Conservation (phyloP, 2,329 filamentous ascomycete species). For the Claviceps pazoutovae region DNA sequence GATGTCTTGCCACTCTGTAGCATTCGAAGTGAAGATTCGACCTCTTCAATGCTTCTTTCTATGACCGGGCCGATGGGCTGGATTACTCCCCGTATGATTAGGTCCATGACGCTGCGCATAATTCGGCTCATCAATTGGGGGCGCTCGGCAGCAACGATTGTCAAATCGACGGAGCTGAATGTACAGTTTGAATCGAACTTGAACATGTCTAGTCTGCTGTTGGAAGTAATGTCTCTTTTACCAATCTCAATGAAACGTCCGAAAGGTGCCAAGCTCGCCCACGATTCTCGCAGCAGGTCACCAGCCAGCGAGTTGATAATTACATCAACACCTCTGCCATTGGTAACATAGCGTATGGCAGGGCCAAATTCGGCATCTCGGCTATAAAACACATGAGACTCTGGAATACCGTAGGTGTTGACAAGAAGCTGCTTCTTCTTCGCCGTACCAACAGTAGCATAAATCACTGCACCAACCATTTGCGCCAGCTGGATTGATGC, state of each 20-base stretch:
- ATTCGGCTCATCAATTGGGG: slow-evolving; percentile 18
- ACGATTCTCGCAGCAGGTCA: slow-evolving; percentile 23
- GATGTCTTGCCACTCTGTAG: slow-evolving; percentile 21
- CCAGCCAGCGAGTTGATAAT: slow-evolving; percentile 37
- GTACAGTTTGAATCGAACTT: slow-evolving; percentile 33
- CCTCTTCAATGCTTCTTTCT: slow-evolving; percentile 22
- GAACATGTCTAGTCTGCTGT: slow-evolving; percentile 31
- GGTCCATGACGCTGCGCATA: slow-evolving; percentile 22
- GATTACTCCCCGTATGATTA: slow-evolving; percentile 21
- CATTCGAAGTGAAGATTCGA: slow-evolving; percentile 23
- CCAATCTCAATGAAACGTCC: slow-evolving; percentile 33
- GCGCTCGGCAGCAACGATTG: slow-evolving; percentile 26
- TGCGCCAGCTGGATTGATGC: slow-evolving; percentile 15
- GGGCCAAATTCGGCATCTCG: slow-evolving; percentile 12
- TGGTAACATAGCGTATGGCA: slow-evolving; percentile 12
- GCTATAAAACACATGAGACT: slow-evolving; percentile 17
- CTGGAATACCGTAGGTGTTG: slow-evolving; percentile 22
- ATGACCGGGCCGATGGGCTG: slow-evolving; percentile 23
- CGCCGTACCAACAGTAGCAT: slow-evolving; percentile 15
- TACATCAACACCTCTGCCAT: slow-evolving; percentile 49
- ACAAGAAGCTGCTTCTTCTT: slow-evolving; percentile 17
- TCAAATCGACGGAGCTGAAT: slow-evolving; percentile 32
- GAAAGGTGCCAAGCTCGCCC: slow-evolving; percentile 27
- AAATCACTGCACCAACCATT: slow-evolving; percentile 13
- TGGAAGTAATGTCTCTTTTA: slow-evolving; percentile 22